Evolutionary conservation across 768 basidiomycete species (phyloP).

Genomic region (Boletales sp.): DNA sequence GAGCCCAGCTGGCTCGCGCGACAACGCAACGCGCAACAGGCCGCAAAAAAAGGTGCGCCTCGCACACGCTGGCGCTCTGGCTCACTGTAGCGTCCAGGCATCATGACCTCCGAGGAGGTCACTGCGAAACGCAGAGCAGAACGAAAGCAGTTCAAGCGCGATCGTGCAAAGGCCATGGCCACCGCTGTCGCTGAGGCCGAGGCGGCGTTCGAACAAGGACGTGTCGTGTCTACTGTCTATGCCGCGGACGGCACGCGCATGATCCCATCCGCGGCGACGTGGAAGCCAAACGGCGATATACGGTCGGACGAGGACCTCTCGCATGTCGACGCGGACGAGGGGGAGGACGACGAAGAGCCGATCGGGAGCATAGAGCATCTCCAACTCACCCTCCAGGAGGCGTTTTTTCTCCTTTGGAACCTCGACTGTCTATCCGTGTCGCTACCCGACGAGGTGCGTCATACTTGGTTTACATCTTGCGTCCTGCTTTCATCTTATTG

Average conservation of each 20-base stretch:
- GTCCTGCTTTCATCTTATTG: background rate
- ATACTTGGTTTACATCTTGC: background rate
- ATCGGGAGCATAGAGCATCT: constrained; percentile 83
- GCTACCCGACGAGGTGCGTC: constrained; percentile 60
- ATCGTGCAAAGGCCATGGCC: constrained; percentile 86
- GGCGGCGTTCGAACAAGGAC: constrained; percentile 68
- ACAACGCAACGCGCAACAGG: constrained; percentile 57
- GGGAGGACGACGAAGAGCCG: constrained; percentile 46
- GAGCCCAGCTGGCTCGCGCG: constrained; percentile 92
- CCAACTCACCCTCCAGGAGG: constrained; percentile 85
- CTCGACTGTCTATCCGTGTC: constrained; percentile 76
- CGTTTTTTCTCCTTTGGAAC: constrained; percentile 84
- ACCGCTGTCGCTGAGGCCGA: constrained; percentile 79
- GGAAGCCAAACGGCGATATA: constrained; percentile 50
- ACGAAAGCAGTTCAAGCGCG: constrained; percentile 89
- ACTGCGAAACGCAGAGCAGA: constrained; percentile 85
- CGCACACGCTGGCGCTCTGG: background rate
- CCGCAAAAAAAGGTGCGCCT: constrained; percentile 54
- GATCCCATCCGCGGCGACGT: constrained; percentile 80
- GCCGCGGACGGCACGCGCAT: constrained; percentile 42
- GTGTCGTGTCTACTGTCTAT: constrained; percentile 55
- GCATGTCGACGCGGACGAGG: constrained; percentile 25
- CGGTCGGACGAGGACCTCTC: constrained; percentile 13
- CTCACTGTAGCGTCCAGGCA: background rate
- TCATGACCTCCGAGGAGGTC: constrained; percentile 83